Evolutionary conservation across 1,139 yeast genomes (phyloP).

Genomic region (Geotrichum carabidarum): DNA sequence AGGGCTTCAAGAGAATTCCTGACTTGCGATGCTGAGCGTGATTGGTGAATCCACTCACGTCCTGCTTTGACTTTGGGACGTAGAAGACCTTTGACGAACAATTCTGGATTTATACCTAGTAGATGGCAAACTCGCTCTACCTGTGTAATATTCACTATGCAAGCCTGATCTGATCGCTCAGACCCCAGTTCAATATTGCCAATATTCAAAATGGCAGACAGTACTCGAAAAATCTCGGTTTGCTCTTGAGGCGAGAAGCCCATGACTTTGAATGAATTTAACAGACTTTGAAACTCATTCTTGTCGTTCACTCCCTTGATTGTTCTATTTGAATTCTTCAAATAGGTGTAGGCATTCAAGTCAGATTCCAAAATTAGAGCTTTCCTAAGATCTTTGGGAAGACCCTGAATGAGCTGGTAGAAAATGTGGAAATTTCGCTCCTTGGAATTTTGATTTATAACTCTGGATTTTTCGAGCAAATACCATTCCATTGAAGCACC

Average conservation of each 20-base stretch:
- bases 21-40: conserved; percentile 76
- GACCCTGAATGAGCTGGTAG: conserved; percentile 76
- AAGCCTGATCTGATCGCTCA: conserved; percentile 70
- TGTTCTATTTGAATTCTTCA: conserved; percentile 50
- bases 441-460: conserved; percentile 64
- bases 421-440: conserved; percentile 93
- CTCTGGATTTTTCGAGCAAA: conserved; percentile 86
- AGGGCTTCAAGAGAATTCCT: conserved; percentile 82
- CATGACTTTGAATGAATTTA: conserved; percentile 66
- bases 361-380: conserved; percentile 48
- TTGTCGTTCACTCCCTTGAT: conserved; percentile 73
- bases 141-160: conserved; percentile 52
- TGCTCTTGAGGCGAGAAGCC: conserved; percentile 60
- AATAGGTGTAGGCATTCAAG: conserved; percentile 49
- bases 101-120: conserved; percentile 57
- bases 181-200: conserved; percentile 79
- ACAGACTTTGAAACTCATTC: conserved; percentile 56
- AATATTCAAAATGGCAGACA: conserved; percentile 74
- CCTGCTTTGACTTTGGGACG: conserved; percentile 91
- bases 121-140: conserved; percentile 53
- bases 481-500: conserved; percentile 97
- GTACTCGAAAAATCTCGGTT: conserved; percentile 54
- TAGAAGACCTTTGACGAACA: conserved; percentile 55
- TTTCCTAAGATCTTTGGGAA: conserved; percentile 47
- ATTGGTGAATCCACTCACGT: conserved; percentile 73